Conservation (phyloP, 23 red algal species). For the Chondrus crispus region DNA sequence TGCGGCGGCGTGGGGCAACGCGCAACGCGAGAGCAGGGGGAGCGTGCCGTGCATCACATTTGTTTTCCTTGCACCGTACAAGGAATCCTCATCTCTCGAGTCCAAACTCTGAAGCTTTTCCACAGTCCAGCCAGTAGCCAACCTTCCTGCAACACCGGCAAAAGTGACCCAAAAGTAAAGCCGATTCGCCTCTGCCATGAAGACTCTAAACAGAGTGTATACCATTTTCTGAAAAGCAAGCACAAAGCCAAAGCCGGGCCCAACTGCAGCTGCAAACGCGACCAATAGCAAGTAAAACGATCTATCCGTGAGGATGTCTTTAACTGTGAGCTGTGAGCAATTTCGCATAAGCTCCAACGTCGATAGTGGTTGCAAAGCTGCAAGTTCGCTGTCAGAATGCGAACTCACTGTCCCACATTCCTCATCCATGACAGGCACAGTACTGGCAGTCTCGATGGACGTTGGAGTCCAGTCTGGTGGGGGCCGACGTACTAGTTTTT, state of each 20-base stretch:
- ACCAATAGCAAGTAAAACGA: slow-evolving; percentile 30
- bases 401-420: neutral
- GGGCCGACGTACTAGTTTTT: slow-evolving; percentile 16
- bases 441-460: neutral
- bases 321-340: neutral
- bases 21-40: too few relatives aligned
- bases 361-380: neutral
- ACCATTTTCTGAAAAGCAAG: slow-evolving; percentile 30
- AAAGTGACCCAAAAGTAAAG: slow-evolving; percentile 33
- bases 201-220: neutral
- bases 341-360: neutral
- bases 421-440: neutral
- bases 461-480: slow-evolving; percentile 8
- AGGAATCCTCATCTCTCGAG: too few relatives aligned
- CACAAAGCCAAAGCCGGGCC: slow-evolving; percentile 50
- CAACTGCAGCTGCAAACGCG: slow-evolving; percentile 4
- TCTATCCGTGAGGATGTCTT: slow-evolving; percentile 12
- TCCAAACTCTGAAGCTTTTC: neutral
- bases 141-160: slow-evolving; percentile 41
- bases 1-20: too few relatives aligned
- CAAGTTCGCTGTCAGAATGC: too few relatives aligned
- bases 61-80: too few relatives aligned
- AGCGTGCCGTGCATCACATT: too few relatives aligned
- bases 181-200: slow-evolving; percentile 8
- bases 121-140: slow-evolving; percentile 2